Conservation (phyloP, 140 eudicot genomes). For the Erigeron philadelphicus region DNA sequence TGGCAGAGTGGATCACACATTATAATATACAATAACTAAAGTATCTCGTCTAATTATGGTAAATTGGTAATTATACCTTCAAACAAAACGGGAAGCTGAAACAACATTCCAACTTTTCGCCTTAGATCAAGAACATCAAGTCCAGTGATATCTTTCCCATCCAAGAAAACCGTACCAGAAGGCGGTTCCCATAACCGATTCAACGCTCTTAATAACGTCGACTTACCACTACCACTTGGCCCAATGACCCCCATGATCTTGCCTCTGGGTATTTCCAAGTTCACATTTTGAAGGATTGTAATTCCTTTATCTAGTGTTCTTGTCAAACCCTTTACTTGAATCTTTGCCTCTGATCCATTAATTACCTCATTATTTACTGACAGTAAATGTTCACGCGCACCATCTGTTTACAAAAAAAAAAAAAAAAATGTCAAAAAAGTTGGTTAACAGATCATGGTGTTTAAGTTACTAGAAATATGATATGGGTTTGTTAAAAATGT, state of each 20-base stretch:
- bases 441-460: not conserved
- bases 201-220: constrained; percentile 71
- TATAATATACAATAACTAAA: no score
- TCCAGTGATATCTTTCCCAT: constrained; percentile 64
- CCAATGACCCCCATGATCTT: constrained; percentile 89
- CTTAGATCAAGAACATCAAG: constrained; percentile 73
- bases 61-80: constrained; percentile 43
- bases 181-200: constrained; percentile 92
- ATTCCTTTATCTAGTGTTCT: constrained; percentile 54
- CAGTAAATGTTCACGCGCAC: constrained; percentile 39
- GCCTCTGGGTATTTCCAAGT: constrained; percentile 64
- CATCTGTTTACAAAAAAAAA: constrained; percentile 28
- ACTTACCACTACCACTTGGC: constrained; percentile 97
- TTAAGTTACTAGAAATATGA: not conserved
- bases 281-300: constrained; percentile 45
- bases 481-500: not conserved
- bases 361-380: constrained; percentile 27
- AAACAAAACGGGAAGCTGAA: constrained; percentile 87
- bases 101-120: constrained; percentile 85
- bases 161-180: constrained; percentile 69
- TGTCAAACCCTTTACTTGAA: constrained; percentile 40
- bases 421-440: no score
- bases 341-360: constrained; percentile 29
- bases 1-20: no score
- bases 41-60: no score